Base-by-base conservation (phyloP, 345 rosid species). In the Capsella bursapastoris region DNA sequence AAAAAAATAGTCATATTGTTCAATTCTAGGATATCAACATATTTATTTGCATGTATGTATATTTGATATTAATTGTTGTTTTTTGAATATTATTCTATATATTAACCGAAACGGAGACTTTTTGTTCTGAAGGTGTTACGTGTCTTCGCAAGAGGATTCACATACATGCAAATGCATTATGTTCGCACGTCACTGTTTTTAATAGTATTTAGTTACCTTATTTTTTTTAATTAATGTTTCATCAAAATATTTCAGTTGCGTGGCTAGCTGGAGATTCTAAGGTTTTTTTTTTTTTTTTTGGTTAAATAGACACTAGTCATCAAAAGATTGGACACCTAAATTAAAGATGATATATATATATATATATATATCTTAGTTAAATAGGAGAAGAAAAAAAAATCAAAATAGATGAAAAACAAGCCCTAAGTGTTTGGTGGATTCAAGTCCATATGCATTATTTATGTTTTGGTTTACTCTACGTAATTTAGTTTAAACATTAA, bases 151-250 rank as follows among this genome's bases (percentile, higher is more conserved):
- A 25, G 79, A 68, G 70, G 74, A 47, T 76, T 53, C 58, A 52
- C 49, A 27, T 61, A 44, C 74, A 76, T 76, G 79, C 79, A 61
- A 62, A 76, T 76, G 79, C 79, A 61, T 53, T 58, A 67, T 74
- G 53, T n/a, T 63, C 64, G 47, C 48, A 55, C 52, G 61, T 71
- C 49, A 25, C 2, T 58, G 14, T 66, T 65, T 22, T 22, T 22
- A 22, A 22, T 22, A 22, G 25, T 22, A 11, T 34, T 34, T 34
- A 34, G 37, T 34, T 6, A 7, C 6, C 37, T 34, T 34, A 2
- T 34, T 34, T 34, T 34, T 34, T 8, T 34, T 34, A 5, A 7
- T 7, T 34, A 34, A 34, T 34, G 8, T 34, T 34, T 34, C 6
- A 34, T 34, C 8, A 34, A 34, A 6, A 6, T 34, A 34, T 1